Percentiles rank a stretch among this genome's conserved stretches.
phyloP scores from a whole-genome alignment of 768 basidiomycete genomes.

The Tulasnella sp. region DNA sequence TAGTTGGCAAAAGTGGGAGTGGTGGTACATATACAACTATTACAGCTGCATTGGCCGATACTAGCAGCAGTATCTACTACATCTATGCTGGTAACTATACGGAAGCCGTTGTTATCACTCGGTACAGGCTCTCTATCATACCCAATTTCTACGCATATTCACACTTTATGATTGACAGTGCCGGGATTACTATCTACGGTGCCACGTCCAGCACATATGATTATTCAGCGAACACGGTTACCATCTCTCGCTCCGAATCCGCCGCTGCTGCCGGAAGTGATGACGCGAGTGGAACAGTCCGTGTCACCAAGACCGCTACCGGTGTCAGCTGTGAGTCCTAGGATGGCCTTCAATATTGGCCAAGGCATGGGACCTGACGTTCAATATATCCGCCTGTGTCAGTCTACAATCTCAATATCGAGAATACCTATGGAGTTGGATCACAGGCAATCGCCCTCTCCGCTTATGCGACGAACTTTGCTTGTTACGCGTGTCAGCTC shows the following conservation, averaged over 20 bases:
- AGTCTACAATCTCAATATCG: slow-evolving; percentile 18
- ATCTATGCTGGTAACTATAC: slow-evolving; percentile 13
- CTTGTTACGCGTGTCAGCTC: slow-evolving; percentile 15
- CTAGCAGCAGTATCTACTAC: slow-evolving; percentile 6
- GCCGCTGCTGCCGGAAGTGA: slow-evolving; percentile 20
- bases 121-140: neutral
- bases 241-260: neutral
- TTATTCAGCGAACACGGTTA: slow-evolving; percentile 5
- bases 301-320: slow-evolving; percentile 3
- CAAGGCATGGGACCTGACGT: too few relatives aligned
- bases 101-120: slow-evolving; percentile 11
- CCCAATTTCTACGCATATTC: too few relatives aligned
- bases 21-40: slow-evolving; percentile 14
- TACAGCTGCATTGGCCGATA: slow-evolving; percentile 14
- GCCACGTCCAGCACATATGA: slow-evolving; percentile 12
- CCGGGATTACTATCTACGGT: slow-evolving; percentile 15
- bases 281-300: slow-evolving; percentile 19
- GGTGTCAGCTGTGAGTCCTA: slow-evolving; percentile 15
- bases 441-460: slow-evolving; percentile 15
- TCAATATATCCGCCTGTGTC: too few relatives aligned
- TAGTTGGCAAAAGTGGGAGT: slow-evolving; percentile 4
- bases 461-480: slow-evolving; percentile 8
- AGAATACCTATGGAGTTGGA: slow-evolving; percentile 13
- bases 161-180: too few relatives aligned
- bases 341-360: too few relatives aligned